Evolutionary conservation across 257 asterid genomes (phyloP).

Genomic region (Plantago major): DNA sequence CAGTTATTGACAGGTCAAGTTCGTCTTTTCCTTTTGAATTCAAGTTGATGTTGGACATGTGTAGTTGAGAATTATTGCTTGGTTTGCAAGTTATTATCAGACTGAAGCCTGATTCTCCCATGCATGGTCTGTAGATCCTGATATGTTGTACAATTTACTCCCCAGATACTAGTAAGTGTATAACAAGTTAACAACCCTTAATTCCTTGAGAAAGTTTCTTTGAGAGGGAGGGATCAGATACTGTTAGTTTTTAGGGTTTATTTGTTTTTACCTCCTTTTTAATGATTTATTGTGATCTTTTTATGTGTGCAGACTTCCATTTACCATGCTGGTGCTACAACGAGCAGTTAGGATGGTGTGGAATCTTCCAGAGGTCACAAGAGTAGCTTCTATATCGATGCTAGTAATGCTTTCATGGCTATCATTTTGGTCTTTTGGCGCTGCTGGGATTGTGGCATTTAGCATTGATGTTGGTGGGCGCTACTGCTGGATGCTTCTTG

Average conservation of each 20-base stretch:
- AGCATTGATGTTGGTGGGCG: slow-evolving; percentile 81
- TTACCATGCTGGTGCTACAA: slow-evolving; percentile 91
- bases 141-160: no score
- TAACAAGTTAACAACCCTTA: neutral
- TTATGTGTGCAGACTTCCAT: slow-evolving; percentile 63
- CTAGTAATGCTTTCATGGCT: slow-evolving; percentile 86
- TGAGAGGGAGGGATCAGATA: neutral
- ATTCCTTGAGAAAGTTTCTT: neutral
- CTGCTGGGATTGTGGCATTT: slow-evolving; percentile 84
- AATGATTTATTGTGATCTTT: neutral
- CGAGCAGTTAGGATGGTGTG: slow-evolving; percentile 87
- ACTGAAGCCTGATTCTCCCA: no score
- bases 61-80: no score
- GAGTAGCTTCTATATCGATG: slow-evolving; percentile 70
- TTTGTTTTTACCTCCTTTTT: slow-evolving; percentile 1
- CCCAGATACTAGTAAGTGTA: neutral
- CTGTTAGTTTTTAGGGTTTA: neutral
- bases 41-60: no score
- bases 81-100: no score
- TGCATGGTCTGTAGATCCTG: no score
- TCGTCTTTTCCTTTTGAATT: neutral
- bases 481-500: slow-evolving; percentile 96
- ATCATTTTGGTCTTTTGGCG: slow-evolving; percentile 89
- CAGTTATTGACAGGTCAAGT: slow-evolving; percentile 87
- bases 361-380: slow-evolving; percentile 73